Evolutionary conservation across 192 early-diverging fungal genomes (phyloP).

Genomic region (Backusella circina): DNA sequence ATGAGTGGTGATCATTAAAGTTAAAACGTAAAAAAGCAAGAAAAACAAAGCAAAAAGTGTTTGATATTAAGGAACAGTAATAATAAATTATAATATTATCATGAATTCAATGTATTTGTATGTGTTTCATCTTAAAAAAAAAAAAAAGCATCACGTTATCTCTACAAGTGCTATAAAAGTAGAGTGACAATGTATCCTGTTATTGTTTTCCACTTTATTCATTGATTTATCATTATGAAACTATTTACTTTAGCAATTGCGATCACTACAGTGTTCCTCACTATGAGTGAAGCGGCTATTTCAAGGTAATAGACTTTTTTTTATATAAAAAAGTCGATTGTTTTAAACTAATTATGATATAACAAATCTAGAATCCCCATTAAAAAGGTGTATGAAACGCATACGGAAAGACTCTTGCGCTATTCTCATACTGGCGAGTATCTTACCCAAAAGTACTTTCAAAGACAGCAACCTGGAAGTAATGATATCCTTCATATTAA

Average conservation of each 20-base stretch:
- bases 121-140: no score
- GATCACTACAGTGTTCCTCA: slow-evolving; percentile 5
- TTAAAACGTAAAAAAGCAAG: not conserved
- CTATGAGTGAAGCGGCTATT: slow-evolving; percentile 22
- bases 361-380: slow-evolving; percentile 42
- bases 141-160: not conserved
- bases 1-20: not conserved
- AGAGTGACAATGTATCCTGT: not conserved
- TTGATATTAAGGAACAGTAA: not conserved
- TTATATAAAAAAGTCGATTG: no score
- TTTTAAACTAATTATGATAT: not conserved
- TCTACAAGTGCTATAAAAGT: not conserved
- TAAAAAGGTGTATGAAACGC: slow-evolving; percentile 65
- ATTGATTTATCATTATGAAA: slow-evolving; percentile 25
- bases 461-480: slow-evolving; percentile 16
- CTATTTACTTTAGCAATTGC: slow-evolving; percentile 22
- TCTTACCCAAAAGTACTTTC: slow-evolving; percentile 79
- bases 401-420: slow-evolving; percentile 56
- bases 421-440: slow-evolving; percentile 62
- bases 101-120: no score
- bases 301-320: slow-evolving; percentile 20
- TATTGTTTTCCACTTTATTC: not conserved
- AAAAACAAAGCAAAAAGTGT: not conserved
- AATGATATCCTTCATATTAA: slow-evolving; percentile 41
- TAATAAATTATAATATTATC: no score